Base-by-base conservation (phyloP, 306 rosid species). In the Calophaca sinica region DNA sequence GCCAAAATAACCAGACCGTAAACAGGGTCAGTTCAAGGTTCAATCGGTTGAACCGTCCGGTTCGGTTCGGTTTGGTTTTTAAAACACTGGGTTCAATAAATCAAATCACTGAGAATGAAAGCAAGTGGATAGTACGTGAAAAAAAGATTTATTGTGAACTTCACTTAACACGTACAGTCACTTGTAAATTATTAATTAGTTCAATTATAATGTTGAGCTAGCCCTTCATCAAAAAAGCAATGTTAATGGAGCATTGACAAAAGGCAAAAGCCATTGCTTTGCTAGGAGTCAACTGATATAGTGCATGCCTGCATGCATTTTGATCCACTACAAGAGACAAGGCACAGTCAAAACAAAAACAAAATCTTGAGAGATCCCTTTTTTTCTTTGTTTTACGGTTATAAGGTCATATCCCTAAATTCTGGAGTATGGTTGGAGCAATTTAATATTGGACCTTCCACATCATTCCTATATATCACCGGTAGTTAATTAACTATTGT, bases 191-290 rank as follows among this genome's bases (percentile, higher is more conserved):
- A 20, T 20, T 20, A 20, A 20, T 20, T 20, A 20, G 26, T 20
- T 20, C 26, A 20, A 20, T 20, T 20, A 20, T 20, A 20, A 20
- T 20, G 26, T 20, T n/a, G 45, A 48, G 58, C 3, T 29, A 51
- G 44, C 58, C 32, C 68, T 63, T 71, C 54, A 72, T 49, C 12
- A 48, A 64, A 64, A 64, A 52, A 20, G 13, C n/a, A 41, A 39
- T 33, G 62, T 2, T 69, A 74, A 75, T 60, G 73, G 77, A 80
- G 48, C 70, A 59, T 66, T 73, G 70, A 64, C 20, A 14, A 79
- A 65, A 35, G 76, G 70, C 62, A 75, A 69, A 75, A 68, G 72
- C 13, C 79, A 67, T 50, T 29, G 7, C 33, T 49, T 59, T 58
- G 35, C 44, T n/a, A 58, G 9, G 72, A 67, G 49, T 66, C 57